A percentile compares a stretch with the other conserved stretches of the same genome.
These are phyloP conservation scores for Cytospora leucostoma DNA, from an alignment of 2,329 filamentous ascomycete genomes.

Conservation along the genomic window DNA sequence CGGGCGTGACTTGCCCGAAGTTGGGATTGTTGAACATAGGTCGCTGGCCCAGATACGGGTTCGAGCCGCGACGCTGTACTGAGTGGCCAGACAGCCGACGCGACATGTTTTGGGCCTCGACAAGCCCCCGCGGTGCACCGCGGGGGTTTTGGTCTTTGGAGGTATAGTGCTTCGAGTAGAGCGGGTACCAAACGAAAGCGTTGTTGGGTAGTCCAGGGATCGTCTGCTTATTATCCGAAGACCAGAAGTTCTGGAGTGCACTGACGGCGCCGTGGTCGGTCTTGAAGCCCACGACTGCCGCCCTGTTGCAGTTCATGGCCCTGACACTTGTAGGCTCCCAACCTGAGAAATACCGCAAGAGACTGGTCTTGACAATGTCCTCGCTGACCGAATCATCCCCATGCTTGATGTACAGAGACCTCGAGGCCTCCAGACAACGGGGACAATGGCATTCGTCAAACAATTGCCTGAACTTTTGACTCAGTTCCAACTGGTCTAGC, in stretches of 20 bases:
- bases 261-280: slow-evolving; percentile 17
- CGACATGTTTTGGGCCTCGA: neutral
- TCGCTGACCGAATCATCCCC: neutral
- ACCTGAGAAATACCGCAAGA: slow-evolving; percentile 11
- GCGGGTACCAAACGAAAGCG: slow-evolving; percentile 19
- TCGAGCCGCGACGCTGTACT: slow-evolving; percentile 16
- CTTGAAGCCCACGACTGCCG: neutral
- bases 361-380: neutral
- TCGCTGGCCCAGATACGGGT: slow-evolving; percentile 13
- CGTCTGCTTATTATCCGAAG: neutral
- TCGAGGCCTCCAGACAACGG: slow-evolving; percentile 7
- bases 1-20: neutral
- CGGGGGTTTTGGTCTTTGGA: neutral
- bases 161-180: slow-evolving; percentile 22
- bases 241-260: slow-evolving; percentile 10
- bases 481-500: too few species aligned
- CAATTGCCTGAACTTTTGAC: neutral
- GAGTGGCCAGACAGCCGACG: slow-evolving; percentile 3
- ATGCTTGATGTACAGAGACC: slow-evolving; percentile 15
- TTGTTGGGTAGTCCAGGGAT: neutral
- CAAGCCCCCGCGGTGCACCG: slow-evolving; percentile 5
- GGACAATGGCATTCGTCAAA: slow-evolving; percentile 19
- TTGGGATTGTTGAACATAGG: neutral
- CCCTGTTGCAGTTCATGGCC: neutral
- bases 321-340: neutral